Evolutionary conservation across 345 rosid genomes (phyloP).

Genomic region (Rubroshorea leprosula): DNA sequence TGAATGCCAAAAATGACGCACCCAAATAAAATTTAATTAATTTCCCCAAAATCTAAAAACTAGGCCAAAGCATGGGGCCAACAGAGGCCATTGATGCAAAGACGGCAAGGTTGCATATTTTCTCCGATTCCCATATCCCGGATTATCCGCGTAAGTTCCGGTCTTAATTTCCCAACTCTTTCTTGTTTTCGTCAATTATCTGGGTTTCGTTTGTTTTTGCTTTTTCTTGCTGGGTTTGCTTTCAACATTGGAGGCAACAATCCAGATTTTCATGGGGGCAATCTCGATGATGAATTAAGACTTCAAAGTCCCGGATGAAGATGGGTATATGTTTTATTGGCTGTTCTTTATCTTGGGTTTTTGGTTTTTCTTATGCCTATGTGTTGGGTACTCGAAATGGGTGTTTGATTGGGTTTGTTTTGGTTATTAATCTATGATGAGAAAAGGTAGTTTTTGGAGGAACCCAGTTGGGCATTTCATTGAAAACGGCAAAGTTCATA

Average conservation of each 20-base stretch:
- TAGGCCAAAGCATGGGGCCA: conserved; percentile 9
- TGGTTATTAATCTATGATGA: conserved; percentile 1
- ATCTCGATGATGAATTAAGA: conserved; percentile 11
- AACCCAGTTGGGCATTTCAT: conserved; percentile 17
- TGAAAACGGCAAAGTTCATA: neutral
- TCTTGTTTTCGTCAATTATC: neutral
- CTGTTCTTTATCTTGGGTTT: neutral
- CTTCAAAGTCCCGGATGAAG: conserved; percentile 18
- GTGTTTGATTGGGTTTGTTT: neutral
- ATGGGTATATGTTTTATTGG: conserved; percentile 22
- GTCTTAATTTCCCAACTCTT: conserved; percentile 1
- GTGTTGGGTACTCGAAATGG: conserved; percentile 10
- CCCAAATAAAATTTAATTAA: neutral
- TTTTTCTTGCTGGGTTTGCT: neutral
- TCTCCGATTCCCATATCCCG: conserved; percentile 21
- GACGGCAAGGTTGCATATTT: conserved; percentile 3
- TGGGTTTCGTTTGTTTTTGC: neutral
- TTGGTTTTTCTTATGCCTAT: conserved; percentile 8
- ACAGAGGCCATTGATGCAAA: conserved; percentile 22
- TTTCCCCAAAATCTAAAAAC: neutral
- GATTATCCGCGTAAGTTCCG: conserved; percentile 25
- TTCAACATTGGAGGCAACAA: conserved; percentile 2
- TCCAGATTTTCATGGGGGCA: conserved; percentile 10
- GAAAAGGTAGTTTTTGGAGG: conserved; percentile 6
- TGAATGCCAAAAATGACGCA: neutral